Conservation (phyloP, 352 stramenopile species). For the Globisporangium radiosum region DNA sequence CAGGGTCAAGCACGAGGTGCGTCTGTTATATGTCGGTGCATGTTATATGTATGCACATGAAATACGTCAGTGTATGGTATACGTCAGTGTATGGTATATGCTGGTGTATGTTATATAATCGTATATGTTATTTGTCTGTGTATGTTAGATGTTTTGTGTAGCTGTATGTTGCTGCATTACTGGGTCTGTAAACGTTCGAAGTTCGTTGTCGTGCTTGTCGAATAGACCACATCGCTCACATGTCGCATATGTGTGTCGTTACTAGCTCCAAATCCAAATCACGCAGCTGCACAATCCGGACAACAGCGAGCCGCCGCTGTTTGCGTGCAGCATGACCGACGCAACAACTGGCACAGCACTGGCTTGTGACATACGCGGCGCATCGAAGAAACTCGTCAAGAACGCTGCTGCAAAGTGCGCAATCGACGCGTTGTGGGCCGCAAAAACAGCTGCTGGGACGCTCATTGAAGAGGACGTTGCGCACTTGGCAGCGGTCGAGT, state of each 20-base stretch:
- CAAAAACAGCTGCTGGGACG: conserved; percentile 56
- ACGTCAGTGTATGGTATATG: background rate
- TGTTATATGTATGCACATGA: background rate
- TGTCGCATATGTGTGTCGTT: too few relatives aligned
- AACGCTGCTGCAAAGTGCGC: conserved; percentile 53
- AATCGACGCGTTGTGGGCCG: conserved; percentile 71
- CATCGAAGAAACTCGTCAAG: conserved; percentile 68
- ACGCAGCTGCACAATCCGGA: conserved; percentile 35
- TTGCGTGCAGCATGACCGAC: conserved; percentile 51
- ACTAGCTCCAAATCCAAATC: conserved; percentile 42
- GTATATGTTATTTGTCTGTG: background rate
- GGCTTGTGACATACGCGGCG: conserved; percentile 39
- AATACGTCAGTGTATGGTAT: background rate
- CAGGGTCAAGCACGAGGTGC: conserved; percentile 50
- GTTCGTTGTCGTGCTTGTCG: too few relatives aligned
- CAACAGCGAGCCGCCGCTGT: conserved; percentile 47
- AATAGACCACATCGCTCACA: too few relatives aligned
- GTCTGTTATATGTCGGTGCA: background rate
- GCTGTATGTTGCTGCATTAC: too few relatives aligned
- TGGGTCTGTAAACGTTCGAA: too few relatives aligned
- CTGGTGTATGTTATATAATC: background rate
- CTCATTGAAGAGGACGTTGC: conserved; percentile 43
- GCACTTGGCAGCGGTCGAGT: conserved; percentile 33
- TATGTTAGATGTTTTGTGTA: background rate
- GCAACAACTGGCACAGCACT: conserved; percentile 29